These are phyloP conservation scores for Borealophlyctis nickersoniae DNA, from an alignment of 192 early-diverging fungal species.

Conservation along the genomic window DNA sequence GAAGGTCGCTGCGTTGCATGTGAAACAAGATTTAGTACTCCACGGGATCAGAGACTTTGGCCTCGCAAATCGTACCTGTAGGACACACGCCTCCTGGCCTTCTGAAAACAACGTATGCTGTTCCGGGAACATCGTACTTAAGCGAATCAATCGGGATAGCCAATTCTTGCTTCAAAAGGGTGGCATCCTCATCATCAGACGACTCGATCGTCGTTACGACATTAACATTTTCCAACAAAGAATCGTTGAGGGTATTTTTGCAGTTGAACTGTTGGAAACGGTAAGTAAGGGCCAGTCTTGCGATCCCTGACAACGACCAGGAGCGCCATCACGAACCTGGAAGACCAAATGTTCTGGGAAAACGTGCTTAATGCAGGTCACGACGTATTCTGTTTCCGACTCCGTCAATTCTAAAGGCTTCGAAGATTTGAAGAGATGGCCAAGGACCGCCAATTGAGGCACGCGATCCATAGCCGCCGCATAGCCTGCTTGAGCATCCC, in stretches of 20 bases:
- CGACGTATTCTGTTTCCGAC: constrained; percentile 92
- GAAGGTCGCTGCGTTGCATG: constrained; percentile 60
- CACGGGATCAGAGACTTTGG: too few species aligned
- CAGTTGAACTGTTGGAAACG: constrained; percentile 68
- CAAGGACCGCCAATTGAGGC: constrained; percentile 80
- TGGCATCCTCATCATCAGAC: constrained; percentile 62
- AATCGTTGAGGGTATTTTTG: constrained; percentile 92
- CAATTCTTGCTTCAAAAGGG: constrained; percentile 57
- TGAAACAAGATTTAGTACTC: background rate
- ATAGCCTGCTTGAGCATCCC: constrained; percentile 70
- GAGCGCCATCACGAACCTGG: constrained; percentile 66
- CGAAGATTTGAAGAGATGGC: constrained; percentile 83
- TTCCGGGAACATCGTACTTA: constrained; percentile 69
- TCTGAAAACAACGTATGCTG: constrained; percentile 85
- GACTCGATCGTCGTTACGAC: constrained; percentile 74
- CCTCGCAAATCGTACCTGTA: constrained; percentile 38
- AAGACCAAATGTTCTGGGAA: constrained; percentile 87
- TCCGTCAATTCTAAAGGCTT: constrained; percentile 80
- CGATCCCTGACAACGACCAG: background rate
- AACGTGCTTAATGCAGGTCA: constrained; percentile 90
- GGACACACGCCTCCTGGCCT: constrained; percentile 55
- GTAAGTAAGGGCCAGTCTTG: background rate
- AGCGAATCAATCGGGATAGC: constrained; percentile 74
- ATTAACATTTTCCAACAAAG: constrained; percentile 83
- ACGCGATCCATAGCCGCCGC: constrained; percentile 74